These are phyloP conservation scores for Achaetomiella virescens DNA, from an alignment of 495 filamentous ascomycete genomes.

Conservation along the genomic window DNA sequence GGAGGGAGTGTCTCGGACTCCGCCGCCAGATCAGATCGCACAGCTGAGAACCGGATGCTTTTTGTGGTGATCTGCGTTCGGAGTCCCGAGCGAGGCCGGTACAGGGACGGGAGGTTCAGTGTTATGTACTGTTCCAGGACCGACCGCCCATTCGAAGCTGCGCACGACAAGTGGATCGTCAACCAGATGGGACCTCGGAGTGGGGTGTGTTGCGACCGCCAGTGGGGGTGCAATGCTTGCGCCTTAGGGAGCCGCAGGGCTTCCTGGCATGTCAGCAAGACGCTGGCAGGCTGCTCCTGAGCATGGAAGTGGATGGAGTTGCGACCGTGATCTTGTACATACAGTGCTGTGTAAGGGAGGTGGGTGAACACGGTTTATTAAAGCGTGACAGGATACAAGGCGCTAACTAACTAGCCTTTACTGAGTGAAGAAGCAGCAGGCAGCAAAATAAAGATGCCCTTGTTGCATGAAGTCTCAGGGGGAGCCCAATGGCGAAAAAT, in stretches of 20 bases:
- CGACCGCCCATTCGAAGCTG: neutral
- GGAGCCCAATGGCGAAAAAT: constrained; percentile 5
- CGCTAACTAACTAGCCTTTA: too few relatives aligned
- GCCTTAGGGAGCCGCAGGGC: neutral
- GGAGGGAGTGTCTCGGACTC: constrained; percentile 10
- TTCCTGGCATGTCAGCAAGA: neutral
- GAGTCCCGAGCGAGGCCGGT: constrained; percentile 1
- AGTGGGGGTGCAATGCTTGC: neutral
- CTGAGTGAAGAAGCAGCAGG: neutral
- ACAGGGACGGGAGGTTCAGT: neutral
- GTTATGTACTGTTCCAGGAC: neutral
- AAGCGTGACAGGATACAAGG: too few relatives aligned
- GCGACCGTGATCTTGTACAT: too few relatives aligned
- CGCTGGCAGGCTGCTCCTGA: too few relatives aligned
- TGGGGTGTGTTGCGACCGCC: neutral
- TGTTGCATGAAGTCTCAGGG: too few relatives aligned
- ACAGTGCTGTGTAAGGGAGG: too few relatives aligned
- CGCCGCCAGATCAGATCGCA: neutral
- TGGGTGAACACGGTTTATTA: too few relatives aligned
- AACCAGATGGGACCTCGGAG: neutral
- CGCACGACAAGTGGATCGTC: neutral
- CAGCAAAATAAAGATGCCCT: neutral
- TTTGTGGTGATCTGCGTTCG: constrained; percentile 6
- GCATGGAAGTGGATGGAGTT: too few relatives aligned
- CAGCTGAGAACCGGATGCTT: neutral